Percentiles rank a stretch among this genome's conserved stretches.
phyloP scores from a whole-genome alignment of 306 rosid species.

The Cucumis cinereus region DNA sequence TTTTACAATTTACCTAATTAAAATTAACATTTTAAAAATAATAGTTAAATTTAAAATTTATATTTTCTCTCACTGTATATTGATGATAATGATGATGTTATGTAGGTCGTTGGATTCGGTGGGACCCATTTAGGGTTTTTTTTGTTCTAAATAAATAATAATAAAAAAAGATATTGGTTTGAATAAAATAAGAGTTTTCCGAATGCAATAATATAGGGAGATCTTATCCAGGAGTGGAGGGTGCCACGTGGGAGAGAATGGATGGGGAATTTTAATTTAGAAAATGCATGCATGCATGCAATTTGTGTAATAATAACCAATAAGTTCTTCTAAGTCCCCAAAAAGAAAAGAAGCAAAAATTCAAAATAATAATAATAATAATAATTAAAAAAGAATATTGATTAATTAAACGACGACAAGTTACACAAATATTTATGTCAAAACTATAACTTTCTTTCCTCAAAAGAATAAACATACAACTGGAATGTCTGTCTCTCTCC shows the following conservation, averaged over 20 bases:
- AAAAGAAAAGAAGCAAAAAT: not conserved
- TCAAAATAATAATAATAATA: not conserved
- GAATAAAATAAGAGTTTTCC: not conserved
- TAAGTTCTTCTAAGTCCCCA: not conserved
- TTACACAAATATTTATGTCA: not conserved
- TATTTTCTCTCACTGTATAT: not conserved
- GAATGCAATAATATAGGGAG: conserved; percentile 20
- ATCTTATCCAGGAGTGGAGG: conserved; percentile 25
- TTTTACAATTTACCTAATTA: too few relatives aligned
- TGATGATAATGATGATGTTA: conserved; percentile 36
- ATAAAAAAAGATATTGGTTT: not conserved
- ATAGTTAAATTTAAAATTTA: not conserved
- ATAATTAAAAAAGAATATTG: not conserved
- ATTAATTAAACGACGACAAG: not conserved
- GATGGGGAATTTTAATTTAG: conserved; percentile 19
- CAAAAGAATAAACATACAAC: conserved; percentile 95
- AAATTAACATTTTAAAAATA: too few relatives aligned
- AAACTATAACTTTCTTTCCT: conserved; percentile 32
- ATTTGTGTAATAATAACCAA: too few relatives aligned
- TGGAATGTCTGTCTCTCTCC: conserved; percentile 70
- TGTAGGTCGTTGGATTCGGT: conserved; percentile 74
- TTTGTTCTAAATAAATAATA: too few relatives aligned
- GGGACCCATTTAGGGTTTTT: conserved; percentile 31
- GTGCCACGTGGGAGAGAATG: conserved; percentile 51
- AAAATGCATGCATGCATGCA: conserved; percentile 32